Evolutionary conservation across 495 filamentous ascomycete genomes (phyloP).

Genomic region (Bathelium albidoporum): DNA sequence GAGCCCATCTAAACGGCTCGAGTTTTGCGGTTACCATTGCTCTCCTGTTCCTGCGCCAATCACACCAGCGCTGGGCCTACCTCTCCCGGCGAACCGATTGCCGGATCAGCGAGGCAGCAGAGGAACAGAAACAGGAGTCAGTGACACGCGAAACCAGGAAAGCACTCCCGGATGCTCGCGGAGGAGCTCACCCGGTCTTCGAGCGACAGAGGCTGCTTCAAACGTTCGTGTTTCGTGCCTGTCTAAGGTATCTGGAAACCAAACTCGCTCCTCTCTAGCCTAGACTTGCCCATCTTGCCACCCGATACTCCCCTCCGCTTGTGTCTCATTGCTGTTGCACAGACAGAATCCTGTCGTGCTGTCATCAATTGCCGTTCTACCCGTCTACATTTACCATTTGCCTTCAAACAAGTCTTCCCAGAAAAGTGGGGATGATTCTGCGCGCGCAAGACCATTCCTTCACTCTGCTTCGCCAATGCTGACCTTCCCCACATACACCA

Average conservation of each 20-base stretch:
- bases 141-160: background rate
- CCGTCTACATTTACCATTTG: background rate
- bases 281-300: background rate
- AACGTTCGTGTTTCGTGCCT: background rate
- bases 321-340: background rate
- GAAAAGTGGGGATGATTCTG: background rate
- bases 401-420: background rate
- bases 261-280: background rate
- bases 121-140: constrained; percentile 4
- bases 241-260: background rate
- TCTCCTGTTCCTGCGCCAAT: background rate
- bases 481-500: background rate
- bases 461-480: background rate
- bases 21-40: background rate
- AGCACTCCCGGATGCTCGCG: background rate
- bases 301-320: background rate
- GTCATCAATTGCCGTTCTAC: background rate
- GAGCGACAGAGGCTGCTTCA: background rate
- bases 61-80: background rate
- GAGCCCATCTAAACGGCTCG: background rate
- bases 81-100: background rate
- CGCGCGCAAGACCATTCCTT: background rate
- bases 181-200: background rate
- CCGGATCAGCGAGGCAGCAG: no score
- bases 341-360: background rate